Evolutionary conservation across 1,139 yeast genomes (phyloP), one percentile per base, ranked within the genome.

Genomic region (Zygosaccharomyces pseudobailii): DNA sequence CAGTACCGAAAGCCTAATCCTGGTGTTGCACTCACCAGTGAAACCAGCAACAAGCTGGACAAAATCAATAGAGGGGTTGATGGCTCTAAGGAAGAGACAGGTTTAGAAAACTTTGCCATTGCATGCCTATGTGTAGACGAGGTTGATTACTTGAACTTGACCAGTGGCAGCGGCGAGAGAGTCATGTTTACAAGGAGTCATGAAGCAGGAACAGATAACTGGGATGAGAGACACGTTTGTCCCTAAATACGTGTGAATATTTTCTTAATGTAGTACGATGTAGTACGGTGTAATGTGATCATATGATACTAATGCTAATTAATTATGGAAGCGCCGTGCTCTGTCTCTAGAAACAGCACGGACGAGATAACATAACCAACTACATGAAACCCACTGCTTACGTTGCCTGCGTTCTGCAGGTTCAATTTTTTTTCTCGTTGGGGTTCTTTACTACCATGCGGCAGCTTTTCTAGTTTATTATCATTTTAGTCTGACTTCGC

Each of bases 1-100:
- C 72, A 83, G 24, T 87, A 84, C 65, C 76, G 86, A 48, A 82
- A 80, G 56, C 95, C 95, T 0, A 67, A 75, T 1, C 95, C 95
- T 0, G 83, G 84, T 21, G 69, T 80, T 1, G 68, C 70, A 22
- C 63, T 87, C 63, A 75, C 78, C n/a, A 73, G 72, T n/a, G 82
- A 78, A 32, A 77, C 76, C 48, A 73, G 73, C 36, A 78, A 78
- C 58, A 63, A 72, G 49, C 69, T 87, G 37, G 95, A 87, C 65
- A 78, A 85, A 46, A 83, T 87, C 43, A 73, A 79, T 43, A 74
- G 95, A 55, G 94, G 95, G 5, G 95, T 87, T 10, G 95, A 87
- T 65, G 96, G 95, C 6, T 76, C 82, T 43, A 78, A 82, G 59
- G 87, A 80, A 43, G 81, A 75, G 25, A 76, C 77, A 31, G 95